phyloP scores from a whole-genome alignment of 2,329 filamentous ascomycete species.

The Lachnum nothofagi region DNA sequence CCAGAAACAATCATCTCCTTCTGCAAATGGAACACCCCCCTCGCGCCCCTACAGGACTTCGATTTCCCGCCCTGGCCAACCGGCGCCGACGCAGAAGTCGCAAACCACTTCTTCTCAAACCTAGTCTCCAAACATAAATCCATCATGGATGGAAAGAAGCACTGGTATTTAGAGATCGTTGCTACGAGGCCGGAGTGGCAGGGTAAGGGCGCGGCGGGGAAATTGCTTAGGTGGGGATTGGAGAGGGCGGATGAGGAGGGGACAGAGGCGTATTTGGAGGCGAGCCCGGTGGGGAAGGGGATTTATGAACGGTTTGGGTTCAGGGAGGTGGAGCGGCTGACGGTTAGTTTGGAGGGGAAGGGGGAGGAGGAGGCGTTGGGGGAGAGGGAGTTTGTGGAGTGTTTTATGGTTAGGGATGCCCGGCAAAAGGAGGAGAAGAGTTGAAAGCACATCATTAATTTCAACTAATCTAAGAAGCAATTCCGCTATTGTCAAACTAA shows the following conservation, averaged over 20 bases:
- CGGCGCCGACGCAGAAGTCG: slow-evolving; percentile 36
- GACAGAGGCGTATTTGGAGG: slow-evolving; percentile 45
- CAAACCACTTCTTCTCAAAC: slow-evolving; percentile 38
- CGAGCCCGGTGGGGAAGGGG: slow-evolving; percentile 42
- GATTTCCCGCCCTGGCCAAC: slow-evolving; percentile 37
- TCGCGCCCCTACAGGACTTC: slow-evolving; percentile 22
- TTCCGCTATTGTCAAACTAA: too few species aligned
- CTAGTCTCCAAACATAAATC: slow-evolving; percentile 34
- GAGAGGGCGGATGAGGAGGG: slow-evolving; percentile 41
- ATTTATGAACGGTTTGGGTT: slow-evolving; percentile 49
- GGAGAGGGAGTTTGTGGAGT: slow-evolving; percentile 28
- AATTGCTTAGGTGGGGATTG: slow-evolving; percentile 45
- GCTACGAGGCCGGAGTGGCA: slow-evolving; percentile 40
- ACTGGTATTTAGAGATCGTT: slow-evolving; percentile 47
- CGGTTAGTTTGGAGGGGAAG: slow-evolving; percentile 35
- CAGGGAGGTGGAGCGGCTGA: slow-evolving; percentile 35
- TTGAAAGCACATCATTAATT: background rate
- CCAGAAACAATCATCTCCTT: slow-evolving; percentile 39
- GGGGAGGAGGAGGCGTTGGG: slow-evolving; percentile 10
- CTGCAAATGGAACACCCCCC: slow-evolving; percentile 43
- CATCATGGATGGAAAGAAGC: slow-evolving; percentile 39
- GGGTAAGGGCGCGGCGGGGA: slow-evolving; percentile 42
- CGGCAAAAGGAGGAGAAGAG: background rate
- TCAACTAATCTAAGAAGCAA: background rate
- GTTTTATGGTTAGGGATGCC: slow-evolving; percentile 27